phyloP scores from a whole-genome alignment of 2,329 filamentous ascomycete genomes.

The Mycosphaerella arachidis region DNA sequence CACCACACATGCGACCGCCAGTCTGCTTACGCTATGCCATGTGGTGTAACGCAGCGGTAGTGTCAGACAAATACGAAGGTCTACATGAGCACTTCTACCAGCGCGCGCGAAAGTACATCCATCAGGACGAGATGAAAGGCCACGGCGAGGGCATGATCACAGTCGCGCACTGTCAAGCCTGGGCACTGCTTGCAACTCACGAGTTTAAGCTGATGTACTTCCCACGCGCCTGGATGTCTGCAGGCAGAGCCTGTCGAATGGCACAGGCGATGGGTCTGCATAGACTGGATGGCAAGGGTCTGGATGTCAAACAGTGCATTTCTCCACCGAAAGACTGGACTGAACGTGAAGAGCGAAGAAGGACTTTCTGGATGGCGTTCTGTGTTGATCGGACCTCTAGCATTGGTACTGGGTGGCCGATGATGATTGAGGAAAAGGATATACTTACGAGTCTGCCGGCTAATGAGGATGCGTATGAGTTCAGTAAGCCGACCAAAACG shows the following conservation, averaged over 20 bases:
- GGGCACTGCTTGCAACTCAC: slow-evolving; percentile 72
- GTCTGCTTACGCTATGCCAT: slow-evolving; percentile 89
- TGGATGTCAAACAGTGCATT: slow-evolving; percentile 91
- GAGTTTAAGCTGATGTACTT: slow-evolving; percentile 99
- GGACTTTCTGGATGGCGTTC: slow-evolving; percentile 95
- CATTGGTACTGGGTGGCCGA: slow-evolving; percentile 95
- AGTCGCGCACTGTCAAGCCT: slow-evolving; percentile 79
- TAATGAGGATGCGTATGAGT: slow-evolving; percentile 78
- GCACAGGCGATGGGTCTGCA: slow-evolving; percentile 91
- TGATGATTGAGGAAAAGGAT: slow-evolving; percentile 87
- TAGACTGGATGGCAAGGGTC: slow-evolving; percentile 71
- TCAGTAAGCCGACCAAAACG: slow-evolving; percentile 69
- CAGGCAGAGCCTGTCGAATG: slow-evolving; percentile 73
- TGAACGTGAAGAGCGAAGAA: slow-evolving; percentile 81
- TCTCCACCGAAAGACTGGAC: slow-evolving; percentile 87
- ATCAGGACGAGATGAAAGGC: slow-evolving; percentile 84
- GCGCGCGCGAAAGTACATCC: slow-evolving; percentile 81
- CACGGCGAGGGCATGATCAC: slow-evolving; percentile 87
- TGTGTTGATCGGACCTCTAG: slow-evolving; percentile 88
- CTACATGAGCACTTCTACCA: slow-evolving; percentile 87
- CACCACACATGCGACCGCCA: slow-evolving; percentile 80
- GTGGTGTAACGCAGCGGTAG: slow-evolving; percentile 87
- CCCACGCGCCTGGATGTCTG: slow-evolving; percentile 89
- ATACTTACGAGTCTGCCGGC: slow-evolving; percentile 80
- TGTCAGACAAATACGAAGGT: slow-evolving; percentile 73